phyloP scores from a whole-genome alignment of 495 filamentous ascomycete species.

The Apodospora peruviana region DNA sequence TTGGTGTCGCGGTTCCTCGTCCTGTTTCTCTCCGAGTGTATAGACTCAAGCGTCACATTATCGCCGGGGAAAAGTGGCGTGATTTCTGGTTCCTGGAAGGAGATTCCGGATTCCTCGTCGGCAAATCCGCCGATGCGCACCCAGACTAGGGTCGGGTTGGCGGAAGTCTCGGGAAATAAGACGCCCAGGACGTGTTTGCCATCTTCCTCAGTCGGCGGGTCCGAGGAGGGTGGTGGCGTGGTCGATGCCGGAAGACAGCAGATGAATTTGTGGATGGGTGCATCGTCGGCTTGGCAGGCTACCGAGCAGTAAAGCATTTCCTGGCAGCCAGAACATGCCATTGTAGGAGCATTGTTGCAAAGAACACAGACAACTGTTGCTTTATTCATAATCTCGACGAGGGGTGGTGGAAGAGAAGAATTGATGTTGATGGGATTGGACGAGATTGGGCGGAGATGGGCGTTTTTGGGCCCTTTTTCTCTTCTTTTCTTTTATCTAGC shows the following conservation, averaged over 20 bases:
- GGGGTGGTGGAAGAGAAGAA: too few relatives aligned
- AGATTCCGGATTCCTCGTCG: slow-evolving; percentile 4
- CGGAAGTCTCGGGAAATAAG: background rate
- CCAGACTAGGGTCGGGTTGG: background rate
- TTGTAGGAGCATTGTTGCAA: background rate
- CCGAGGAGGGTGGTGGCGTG: background rate
- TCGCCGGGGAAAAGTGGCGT: background rate
- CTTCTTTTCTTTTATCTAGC: too few relatives aligned
- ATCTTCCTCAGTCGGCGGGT: background rate
- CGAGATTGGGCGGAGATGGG: too few relatives aligned
- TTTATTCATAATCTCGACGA: too few relatives aligned
- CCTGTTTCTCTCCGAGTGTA: slow-evolving; percentile 1
- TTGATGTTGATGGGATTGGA: too few relatives aligned
- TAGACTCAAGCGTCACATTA: background rate
- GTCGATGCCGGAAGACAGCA: background rate
- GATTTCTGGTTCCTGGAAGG: slow-evolving; percentile 5
- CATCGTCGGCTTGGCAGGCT: background rate
- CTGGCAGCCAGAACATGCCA: background rate
- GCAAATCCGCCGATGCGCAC: slow-evolving; percentile 4
- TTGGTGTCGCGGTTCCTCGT: slow-evolving; percentile 2
- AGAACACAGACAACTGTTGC: background rate
- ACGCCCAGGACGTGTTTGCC: background rate
- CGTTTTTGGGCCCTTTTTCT: too few relatives aligned
- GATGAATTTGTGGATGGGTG: background rate
- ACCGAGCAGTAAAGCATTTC: background rate